A percentile compares a stretch with the other conserved stretches of the same genome.
phyloP scores from a whole-genome alignment of 345 rosid species.

The thale cress (Arabidopsis thaliana) region DNA sequence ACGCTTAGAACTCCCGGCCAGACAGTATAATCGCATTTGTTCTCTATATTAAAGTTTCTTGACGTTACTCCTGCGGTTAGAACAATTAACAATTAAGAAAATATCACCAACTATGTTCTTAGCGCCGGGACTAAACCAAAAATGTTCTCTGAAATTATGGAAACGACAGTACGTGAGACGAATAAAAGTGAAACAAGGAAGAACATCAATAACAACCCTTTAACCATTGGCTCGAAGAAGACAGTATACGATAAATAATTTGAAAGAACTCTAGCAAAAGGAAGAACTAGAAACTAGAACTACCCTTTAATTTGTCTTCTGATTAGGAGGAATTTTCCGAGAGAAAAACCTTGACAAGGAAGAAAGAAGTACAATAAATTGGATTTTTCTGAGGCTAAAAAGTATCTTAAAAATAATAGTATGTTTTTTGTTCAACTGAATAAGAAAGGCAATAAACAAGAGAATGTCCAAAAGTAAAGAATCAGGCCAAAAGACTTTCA shows the following conservation, averaged over 20 bases:
- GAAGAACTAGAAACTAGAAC: background rate
- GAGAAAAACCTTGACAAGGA: background rate
- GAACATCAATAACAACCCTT: background rate
- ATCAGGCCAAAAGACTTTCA: background rate
- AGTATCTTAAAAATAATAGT: no score
- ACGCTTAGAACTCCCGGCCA: slow-evolving; percentile 54
- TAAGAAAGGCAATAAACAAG: no score
- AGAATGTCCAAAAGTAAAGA: no score
- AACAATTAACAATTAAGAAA: background rate
- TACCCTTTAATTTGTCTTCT: background rate
- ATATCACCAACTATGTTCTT: background rate
- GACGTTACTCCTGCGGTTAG: background rate
- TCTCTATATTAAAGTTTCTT: slow-evolving; percentile 21
- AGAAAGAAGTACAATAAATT: no score
- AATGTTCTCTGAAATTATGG: background rate
- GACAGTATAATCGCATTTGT: slow-evolving; percentile 56
- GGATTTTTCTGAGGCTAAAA: no score
- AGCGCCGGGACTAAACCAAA: background rate
- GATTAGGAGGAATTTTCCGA: background rate
- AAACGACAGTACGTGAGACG: background rate
- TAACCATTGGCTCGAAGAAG: slow-evolving; percentile 3
- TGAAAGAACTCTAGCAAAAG: background rate
- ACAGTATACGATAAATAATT: background rate
- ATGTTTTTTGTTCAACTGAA: background rate
- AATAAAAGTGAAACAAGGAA: slow-evolving; percentile 3